Conservation (phyloP, 148 eudicot genomes). For the Camellia sinensis region DNA sequence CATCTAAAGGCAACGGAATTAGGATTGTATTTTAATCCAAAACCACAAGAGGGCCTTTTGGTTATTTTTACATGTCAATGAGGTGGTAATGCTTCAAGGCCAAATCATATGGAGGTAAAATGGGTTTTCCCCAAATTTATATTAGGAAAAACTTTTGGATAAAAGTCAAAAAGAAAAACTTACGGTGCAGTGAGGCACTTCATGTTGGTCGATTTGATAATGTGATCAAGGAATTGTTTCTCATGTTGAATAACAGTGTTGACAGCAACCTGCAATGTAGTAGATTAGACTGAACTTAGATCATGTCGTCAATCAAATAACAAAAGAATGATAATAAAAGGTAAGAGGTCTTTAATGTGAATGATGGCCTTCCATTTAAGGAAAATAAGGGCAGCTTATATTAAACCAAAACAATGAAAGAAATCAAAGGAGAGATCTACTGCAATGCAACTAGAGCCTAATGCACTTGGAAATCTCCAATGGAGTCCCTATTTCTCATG, state of each 20-base stretch:
- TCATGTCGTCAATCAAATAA: neutral
- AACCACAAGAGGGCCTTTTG: too few relatives aligned
- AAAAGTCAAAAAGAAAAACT: constrained; percentile 22
- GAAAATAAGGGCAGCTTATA: neutral
- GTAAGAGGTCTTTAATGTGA: neutral
- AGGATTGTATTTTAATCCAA: too few relatives aligned
- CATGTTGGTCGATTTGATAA: constrained; percentile 84
- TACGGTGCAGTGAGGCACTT: constrained; percentile 78
- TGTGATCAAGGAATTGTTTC: constrained; percentile 73
- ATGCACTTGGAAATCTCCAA: neutral
- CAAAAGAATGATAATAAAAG: neutral
- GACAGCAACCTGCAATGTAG: constrained; percentile 57
- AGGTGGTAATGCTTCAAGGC: too few relatives aligned
- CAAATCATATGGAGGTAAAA: too few relatives aligned
- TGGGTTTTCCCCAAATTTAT: too few relatives aligned
- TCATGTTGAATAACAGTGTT: constrained; percentile 66
- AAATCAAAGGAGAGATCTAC: neutral
- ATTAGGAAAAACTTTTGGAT: neutral
- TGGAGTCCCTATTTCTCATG: neutral
- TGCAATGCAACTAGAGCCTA: neutral
- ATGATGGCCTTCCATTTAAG: neutral
- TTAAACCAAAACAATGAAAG: neutral
- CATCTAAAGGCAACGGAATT: too few relatives aligned
- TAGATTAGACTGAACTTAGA: neutral
- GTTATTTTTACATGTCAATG: too few relatives aligned